These are phyloP conservation scores for Penicillium olsonii DNA, from an alignment of 2,329 filamentous ascomycete species.

Conservation along the genomic window DNA sequence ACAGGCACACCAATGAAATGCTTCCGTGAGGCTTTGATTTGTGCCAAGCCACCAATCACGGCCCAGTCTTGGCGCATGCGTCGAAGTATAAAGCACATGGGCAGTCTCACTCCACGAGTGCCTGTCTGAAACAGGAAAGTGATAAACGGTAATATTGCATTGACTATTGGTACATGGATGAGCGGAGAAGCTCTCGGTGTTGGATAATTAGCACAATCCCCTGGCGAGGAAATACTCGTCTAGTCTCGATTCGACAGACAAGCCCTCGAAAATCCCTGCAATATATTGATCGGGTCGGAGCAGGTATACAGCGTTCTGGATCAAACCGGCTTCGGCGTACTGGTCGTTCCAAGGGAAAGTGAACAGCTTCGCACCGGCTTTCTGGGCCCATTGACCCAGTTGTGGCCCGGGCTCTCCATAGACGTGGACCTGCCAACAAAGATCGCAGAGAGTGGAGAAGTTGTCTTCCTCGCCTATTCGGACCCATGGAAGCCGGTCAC, in stretches of 20 bases:
- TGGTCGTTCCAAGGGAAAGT: constrained; percentile 28
- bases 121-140: background rate
- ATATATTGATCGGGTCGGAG: constrained; percentile 35
- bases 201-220: constrained; percentile 1
- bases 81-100: background rate
- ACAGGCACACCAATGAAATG: constrained; percentile 9
- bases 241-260: constrained; percentile 21
- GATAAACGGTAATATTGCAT: no score
- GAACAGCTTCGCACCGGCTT: constrained; percentile 19
- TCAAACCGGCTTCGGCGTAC: constrained; percentile 25
- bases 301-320: constrained; percentile 29
- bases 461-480: constrained; percentile 27
- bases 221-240: constrained; percentile 24
- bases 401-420: constrained; percentile 22
- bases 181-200: no score
- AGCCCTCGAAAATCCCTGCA: constrained; percentile 22
- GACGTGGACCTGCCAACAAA: constrained; percentile 36
- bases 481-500: constrained; percentile 48
- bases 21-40: background rate
- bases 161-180: no score
- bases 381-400: constrained; percentile 28
- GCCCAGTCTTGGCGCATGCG: constrained; percentile 3
- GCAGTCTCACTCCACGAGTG: background rate
- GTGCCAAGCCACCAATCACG: constrained; percentile 9
- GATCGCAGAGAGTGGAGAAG: constrained; percentile 25